Percentiles rank a stretch among this genome's conserved stretches.
These are phyloP conservation scores for Haematococcus sp. DNA, from an alignment of 139 green algal genomes.

Conservation along the genomic window DNA sequence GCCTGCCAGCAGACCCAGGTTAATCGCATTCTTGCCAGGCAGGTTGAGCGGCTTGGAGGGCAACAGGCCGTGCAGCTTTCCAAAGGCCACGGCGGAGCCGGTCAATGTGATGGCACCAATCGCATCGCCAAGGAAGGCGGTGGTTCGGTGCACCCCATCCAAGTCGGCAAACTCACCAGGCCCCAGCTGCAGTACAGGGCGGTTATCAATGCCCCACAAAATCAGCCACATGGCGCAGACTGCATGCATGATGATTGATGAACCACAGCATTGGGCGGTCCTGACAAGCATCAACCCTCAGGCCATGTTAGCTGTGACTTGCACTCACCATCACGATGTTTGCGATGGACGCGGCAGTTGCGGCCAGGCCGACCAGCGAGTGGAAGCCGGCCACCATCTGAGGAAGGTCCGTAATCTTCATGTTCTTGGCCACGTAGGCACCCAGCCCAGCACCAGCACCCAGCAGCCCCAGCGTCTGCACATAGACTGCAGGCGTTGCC, in stretches of 20 bases:
- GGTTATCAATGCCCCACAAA: no score
- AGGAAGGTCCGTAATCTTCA: slow-evolving; percentile 29
- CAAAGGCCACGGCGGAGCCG: slow-evolving; percentile 75
- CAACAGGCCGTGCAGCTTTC: slow-evolving; percentile 82
- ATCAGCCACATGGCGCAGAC: no score
- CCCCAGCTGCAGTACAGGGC: slow-evolving; percentile 17
- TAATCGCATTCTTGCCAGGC: slow-evolving; percentile 76
- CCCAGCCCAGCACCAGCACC: background rate
- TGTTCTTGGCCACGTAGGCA: slow-evolving; percentile 8
- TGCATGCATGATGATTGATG: background rate
- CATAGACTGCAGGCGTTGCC: slow-evolving; percentile 9
- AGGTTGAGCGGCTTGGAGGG: slow-evolving; percentile 60
- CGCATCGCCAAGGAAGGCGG: slow-evolving; percentile 45
- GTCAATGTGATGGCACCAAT: slow-evolving; percentile 88
- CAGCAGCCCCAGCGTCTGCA: background rate
- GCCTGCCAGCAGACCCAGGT: slow-evolving; percentile 32
- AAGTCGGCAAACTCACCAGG: slow-evolving; percentile 26
- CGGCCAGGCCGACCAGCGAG: slow-evolving; percentile 75
- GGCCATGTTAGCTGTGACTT: background rate
- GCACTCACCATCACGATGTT: slow-evolving; percentile 55
- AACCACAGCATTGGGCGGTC: background rate
- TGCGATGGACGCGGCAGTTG: slow-evolving; percentile 51
- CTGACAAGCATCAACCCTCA: background rate
- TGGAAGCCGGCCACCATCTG: slow-evolving; percentile 85
- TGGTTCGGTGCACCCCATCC: slow-evolving; percentile 64